A percentile compares a stretch with the other conserved stretches of the same genome.
Conservation (phyloP, 2,329 filamentous ascomycete genomes). For the Neofusicoccum parvum region DNA sequence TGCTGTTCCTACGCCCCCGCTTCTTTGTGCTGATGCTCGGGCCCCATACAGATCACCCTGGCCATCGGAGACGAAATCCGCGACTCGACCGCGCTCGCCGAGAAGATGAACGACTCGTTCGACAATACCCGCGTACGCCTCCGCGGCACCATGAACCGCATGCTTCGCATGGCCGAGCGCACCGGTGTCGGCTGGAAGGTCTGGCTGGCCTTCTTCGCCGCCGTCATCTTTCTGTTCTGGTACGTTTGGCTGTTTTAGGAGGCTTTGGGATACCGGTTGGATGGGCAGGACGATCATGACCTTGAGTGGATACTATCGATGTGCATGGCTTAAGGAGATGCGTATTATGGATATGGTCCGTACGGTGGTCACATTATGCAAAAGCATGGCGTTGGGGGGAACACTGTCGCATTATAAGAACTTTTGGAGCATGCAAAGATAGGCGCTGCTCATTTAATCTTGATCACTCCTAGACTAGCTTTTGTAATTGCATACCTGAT, state of each 20-base stretch:
- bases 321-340: constrained; percentile 12
- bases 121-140: constrained; percentile 80
- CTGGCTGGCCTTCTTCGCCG: constrained; percentile 87
- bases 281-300: background rate
- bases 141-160: constrained; percentile 92
- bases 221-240: constrained; percentile 78
- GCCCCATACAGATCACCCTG: constrained; percentile 70
- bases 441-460: constrained; percentile 8
- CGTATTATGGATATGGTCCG: constrained; percentile 5
- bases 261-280: background rate
- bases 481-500: constrained; percentile 14
- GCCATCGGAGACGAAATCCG: constrained; percentile 96
- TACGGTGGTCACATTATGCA: constrained; percentile 9
- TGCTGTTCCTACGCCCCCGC: no score
- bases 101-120: constrained; percentile 95
- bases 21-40: background rate
- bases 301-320: background rate
- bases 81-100: constrained; percentile 81
- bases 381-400: constrained; percentile 21
- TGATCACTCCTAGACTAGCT: constrained; percentile 1
- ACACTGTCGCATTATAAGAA: background rate
- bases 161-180: constrained; percentile 92
- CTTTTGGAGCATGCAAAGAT: background rate
- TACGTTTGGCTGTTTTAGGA: constrained; percentile 86
- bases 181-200: constrained; percentile 96